Evolutionary conservation across 1,284 basidiomycete species (phyloP).

Genomic region (Ceratobasidium sp.): DNA sequence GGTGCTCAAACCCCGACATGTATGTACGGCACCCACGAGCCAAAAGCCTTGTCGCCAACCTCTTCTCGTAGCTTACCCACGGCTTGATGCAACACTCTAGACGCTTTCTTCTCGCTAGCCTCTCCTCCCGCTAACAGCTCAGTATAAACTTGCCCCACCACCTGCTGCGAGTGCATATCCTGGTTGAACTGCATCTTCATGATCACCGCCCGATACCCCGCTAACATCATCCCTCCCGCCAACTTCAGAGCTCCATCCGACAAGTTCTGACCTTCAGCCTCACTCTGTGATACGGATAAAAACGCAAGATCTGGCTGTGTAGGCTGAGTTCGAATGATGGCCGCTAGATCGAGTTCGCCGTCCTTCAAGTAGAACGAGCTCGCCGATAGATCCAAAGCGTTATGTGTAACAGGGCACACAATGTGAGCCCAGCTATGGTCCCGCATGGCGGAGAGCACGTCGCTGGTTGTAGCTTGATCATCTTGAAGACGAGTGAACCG

Average conservation of each 20-base stretch:
- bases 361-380: slow-evolving; percentile 29
- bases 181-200: slow-evolving; percentile 22
- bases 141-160: slow-evolving; percentile 11
- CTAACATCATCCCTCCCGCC: slow-evolving; percentile 21
- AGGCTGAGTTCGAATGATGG: neutral
- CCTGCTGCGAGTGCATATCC: neutral
- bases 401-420: slow-evolving; percentile 31
- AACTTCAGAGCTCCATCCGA: slow-evolving; percentile 30
- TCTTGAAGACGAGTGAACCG: neutral
- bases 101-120: neutral
- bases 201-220: slow-evolving; percentile 14
- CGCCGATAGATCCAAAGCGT: neutral
- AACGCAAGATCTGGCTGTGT: slow-evolving; percentile 11
- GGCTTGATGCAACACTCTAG: neutral
- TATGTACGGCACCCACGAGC: neutral
- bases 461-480: neutral
- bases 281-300: slow-evolving; percentile 22
- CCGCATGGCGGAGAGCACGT: slow-evolving; percentile 1
- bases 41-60: slow-evolving; percentile 8
- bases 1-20: neutral
- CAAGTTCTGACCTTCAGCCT: slow-evolving; percentile 2
- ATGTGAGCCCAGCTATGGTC: slow-evolving; percentile 26
- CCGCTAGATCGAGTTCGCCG: slow-evolving; percentile 5
- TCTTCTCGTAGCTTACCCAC: neutral
- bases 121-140: slow-evolving; percentile 9